phyloP scores from a whole-genome alignment of 2,329 filamentous ascomycete genomes.

The Knufia petricola region DNA sequence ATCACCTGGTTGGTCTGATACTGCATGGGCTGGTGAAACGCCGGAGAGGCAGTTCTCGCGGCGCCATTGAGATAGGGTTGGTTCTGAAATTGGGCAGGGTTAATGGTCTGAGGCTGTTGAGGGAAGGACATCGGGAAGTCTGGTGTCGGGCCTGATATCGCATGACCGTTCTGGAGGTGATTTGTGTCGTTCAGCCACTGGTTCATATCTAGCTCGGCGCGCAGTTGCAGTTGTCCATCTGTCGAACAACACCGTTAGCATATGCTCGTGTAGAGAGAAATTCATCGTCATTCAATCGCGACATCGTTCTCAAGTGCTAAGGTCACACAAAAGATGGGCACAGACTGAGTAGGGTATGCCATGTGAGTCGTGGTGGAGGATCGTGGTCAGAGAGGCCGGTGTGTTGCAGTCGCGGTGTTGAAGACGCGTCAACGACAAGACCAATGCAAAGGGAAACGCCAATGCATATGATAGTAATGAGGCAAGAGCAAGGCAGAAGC shows the following conservation, averaged over 20 bases:
- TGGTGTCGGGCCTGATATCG: constrained; percentile 36
- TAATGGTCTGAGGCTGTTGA: constrained; percentile 38
- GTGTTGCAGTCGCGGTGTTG: constrained; percentile 4
- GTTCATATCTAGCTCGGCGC: constrained; percentile 41
- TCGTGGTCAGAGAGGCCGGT: constrained; percentile 7
- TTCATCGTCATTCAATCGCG: constrained; percentile 10
- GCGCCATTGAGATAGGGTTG: constrained; percentile 67
- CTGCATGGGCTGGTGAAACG: constrained; percentile 59
- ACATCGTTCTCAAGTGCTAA: not conserved
- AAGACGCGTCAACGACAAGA: constrained; percentile 8
- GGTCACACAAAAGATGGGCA: constrained; percentile 4
- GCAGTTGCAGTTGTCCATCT: constrained; percentile 36
- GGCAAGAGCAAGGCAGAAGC: constrained; percentile 9
- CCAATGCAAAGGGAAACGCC: not conserved
- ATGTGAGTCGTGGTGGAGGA: constrained; percentile 6
- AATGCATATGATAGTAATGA: constrained; percentile 3
- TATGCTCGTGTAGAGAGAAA: constrained; percentile 11
- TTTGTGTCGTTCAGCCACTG: constrained; percentile 41
- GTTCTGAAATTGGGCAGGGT: constrained; percentile 44
- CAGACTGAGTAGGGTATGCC: constrained; percentile 5
- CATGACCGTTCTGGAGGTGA: constrained; percentile 41
- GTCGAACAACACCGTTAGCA: constrained; percentile 26
- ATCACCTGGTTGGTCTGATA: constrained; percentile 81
- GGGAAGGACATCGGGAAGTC: constrained; percentile 41
- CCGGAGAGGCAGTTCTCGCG: constrained; percentile 72